Conservation (phyloP, 1,284 basidiomycete genomes). For the Cryptococcus amylolentus region DNA sequence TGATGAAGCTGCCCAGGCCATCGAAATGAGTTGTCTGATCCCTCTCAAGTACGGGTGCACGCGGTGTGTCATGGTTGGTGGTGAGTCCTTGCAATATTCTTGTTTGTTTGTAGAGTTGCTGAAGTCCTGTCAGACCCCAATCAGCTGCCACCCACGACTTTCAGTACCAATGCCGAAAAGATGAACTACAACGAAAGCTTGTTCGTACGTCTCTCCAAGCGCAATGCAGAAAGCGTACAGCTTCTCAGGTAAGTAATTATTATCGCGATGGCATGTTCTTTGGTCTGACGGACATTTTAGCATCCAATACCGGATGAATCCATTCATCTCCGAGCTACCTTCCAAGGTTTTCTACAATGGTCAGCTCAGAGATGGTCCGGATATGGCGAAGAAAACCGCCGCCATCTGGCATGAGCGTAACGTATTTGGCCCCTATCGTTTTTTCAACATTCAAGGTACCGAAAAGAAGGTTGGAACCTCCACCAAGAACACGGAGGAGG, state of each 20-base stretch:
- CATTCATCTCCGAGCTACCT: constrained; percentile 56
- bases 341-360: constrained; percentile 86
- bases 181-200: constrained; percentile 84
- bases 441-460: constrained; percentile 68
- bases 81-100: constrained; percentile 49
- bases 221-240: constrained; percentile 74
- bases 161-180: constrained; percentile 78
- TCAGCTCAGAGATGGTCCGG: constrained; percentile 78
- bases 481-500: constrained; percentile 73
- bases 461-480: constrained; percentile 62
- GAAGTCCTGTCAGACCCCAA: constrained; percentile 70
- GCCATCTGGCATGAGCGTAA: constrained; percentile 80
- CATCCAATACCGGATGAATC: constrained; percentile 94
- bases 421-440: constrained; percentile 83
- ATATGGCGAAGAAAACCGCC: constrained; percentile 77
- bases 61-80: constrained; percentile 91
- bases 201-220: constrained; percentile 87
- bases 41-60: constrained; percentile 84
- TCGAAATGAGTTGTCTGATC: constrained; percentile 94
- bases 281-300: constrained; percentile 17
- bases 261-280: neutral
- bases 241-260: constrained; percentile 67
- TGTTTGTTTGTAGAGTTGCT: neutral
- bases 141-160: constrained; percentile 93
- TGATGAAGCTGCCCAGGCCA: constrained; percentile 96